phyloP scores from a whole-genome alignment of 345 rosid genomes.

The Geranium rotundifolium region DNA sequence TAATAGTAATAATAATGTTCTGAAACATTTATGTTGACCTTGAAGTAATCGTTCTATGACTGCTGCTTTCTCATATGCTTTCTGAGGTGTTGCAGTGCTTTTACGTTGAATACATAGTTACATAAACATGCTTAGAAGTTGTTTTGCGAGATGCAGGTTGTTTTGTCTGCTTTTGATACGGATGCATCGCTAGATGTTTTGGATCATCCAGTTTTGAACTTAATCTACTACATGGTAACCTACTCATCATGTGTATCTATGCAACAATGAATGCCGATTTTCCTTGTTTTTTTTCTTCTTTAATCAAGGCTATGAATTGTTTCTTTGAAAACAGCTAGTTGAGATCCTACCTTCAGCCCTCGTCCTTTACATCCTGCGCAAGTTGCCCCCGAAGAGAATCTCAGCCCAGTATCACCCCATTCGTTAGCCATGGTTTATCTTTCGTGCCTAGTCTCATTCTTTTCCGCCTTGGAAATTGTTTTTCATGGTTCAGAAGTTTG shows the following conservation, averaged over 20 bases:
- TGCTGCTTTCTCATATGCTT: too few relatives aligned
- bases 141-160: constrained; percentile 38
- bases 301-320: constrained; percentile 1
- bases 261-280: background rate
- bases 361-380: constrained; percentile 79
- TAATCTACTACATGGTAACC: constrained; percentile 78
- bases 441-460: constrained; percentile 4
- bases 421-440: constrained; percentile 23
- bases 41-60: background rate
- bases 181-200: constrained; percentile 79
- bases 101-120: background rate
- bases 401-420: constrained; percentile 92
- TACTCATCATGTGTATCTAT: background rate
- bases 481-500: constrained; percentile 10
- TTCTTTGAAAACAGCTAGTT: constrained; percentile 44
- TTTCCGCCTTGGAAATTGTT: background rate
- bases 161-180: constrained; percentile 66
- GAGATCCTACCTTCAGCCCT: constrained; percentile 96
- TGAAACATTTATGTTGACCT: background rate
- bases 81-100: background rate
- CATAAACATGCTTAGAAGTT: background rate
- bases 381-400: constrained; percentile 88
- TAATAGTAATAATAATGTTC: background rate
- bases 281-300: background rate
- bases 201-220: constrained; percentile 84